These are phyloP conservation scores for Plasmodium billcollinsi DNA, from an alignment of 169 alveolate species.

Conservation along the genomic window DNA sequence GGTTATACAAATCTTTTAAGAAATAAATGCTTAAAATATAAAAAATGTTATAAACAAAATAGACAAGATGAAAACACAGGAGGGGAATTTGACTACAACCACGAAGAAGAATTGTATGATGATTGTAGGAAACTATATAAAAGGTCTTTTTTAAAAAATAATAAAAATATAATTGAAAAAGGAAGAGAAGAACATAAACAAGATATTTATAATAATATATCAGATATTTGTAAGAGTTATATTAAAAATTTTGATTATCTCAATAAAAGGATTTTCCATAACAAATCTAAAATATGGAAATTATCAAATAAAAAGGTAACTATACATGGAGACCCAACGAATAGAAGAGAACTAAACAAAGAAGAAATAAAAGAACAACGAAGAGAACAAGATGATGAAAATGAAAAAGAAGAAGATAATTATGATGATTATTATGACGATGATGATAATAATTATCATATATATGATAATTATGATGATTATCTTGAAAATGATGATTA, in stretches of 20 bases:
- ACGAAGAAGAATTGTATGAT: not conserved
- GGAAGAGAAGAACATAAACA: conserved; percentile 14
- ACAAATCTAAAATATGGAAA: too few relatives aligned
- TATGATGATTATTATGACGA: conserved; percentile 3
- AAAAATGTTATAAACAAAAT: not conserved
- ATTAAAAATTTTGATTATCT: conserved; percentile 37
- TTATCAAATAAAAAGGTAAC: not conserved
- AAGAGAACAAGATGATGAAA: not conserved
- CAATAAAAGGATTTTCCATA: not conserved
- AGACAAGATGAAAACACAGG: not conserved
- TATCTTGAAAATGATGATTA: too few relatives aligned
- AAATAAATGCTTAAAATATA: not conserved
- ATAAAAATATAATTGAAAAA: not conserved
- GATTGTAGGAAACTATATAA: not conserved
- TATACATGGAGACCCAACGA: not conserved
- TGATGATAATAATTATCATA: too few relatives aligned
- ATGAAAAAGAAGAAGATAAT: conserved; percentile 9
- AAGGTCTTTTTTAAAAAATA: conserved; percentile 1
- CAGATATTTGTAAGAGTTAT: conserved; percentile 58
- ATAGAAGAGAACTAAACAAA: not conserved
- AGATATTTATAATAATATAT: conserved; percentile 24
- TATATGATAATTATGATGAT: too few relatives aligned
- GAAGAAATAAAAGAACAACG: not conserved
- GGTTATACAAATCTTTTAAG: too few relatives aligned
- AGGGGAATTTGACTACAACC: not conserved